Evolutionary conservation across 129 eudicot species (phyloP).

Genomic region (Saussurea involucrata): DNA sequence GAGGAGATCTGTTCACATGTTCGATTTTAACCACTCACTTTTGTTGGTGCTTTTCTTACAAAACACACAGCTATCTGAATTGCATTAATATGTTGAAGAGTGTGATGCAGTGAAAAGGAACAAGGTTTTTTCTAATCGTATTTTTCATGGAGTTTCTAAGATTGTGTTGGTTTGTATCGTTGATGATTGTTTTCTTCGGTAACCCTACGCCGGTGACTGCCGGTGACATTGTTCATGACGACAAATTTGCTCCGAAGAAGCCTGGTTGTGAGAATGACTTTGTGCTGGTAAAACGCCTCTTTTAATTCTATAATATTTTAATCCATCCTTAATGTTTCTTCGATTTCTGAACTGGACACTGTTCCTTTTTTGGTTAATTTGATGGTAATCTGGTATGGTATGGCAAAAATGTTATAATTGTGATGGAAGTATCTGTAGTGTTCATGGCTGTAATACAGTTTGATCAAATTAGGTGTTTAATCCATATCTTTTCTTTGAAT

Average conservation of each 20-base stretch:
- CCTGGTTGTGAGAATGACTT: slow-evolving; percentile 92
- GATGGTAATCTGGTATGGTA: no score
- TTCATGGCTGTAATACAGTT: neutral
- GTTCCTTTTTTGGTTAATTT: neutral
- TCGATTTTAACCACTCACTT: neutral
- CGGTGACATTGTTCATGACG: slow-evolving; percentile 82
- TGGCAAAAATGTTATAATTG: no score
- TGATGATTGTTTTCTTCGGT: slow-evolving; percentile 22
- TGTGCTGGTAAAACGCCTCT: slow-evolving; percentile 51
- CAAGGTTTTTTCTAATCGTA: neutral
- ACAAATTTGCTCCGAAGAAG: slow-evolving; percentile 70
- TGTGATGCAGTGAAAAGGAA: slow-evolving; percentile 15
- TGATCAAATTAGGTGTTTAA: neutral
- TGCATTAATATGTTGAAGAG: slow-evolving; percentile 3
- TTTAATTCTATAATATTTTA: neutral
- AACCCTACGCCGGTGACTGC: slow-evolving; percentile 46
- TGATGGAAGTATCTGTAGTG: neutral
- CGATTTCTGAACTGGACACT: slow-evolving; percentile 1
- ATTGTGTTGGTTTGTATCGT: slow-evolving; percentile 23
- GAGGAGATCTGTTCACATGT: slow-evolving; percentile 11
- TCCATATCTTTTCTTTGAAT: slow-evolving; percentile 8
- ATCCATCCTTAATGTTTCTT: neutral
- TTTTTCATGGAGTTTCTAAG: slow-evolving; percentile 22
- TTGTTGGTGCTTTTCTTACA: neutral
- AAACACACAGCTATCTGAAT: neutral